Conservation (phyloP, 371 early-diverging fungal species). For the Mucor racemosus region DNA sequence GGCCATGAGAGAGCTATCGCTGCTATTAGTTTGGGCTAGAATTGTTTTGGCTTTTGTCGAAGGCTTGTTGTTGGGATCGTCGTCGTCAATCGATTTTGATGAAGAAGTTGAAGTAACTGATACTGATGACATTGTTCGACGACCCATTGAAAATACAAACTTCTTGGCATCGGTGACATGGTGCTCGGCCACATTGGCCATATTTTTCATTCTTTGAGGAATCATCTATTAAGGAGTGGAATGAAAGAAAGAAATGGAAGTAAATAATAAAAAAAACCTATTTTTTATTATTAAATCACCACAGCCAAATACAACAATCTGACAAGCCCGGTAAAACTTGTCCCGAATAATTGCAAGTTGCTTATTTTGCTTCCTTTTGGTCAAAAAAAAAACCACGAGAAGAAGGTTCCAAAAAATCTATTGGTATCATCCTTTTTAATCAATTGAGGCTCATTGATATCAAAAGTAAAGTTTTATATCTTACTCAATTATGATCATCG, state of each 20-base stretch:
- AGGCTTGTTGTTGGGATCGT: not conserved
- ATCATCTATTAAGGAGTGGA: conserved; percentile 9
- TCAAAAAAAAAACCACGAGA: no score
- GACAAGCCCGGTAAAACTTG: not conserved
- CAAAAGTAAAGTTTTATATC: no score
- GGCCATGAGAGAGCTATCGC: conserved; percentile 16
- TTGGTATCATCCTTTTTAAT: no score
- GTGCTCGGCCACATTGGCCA: conserved; percentile 14
- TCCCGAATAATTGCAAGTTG: not conserved
- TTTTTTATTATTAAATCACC: not conserved
- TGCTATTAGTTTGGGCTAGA: not conserved
- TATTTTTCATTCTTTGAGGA: conserved; percentile 13
- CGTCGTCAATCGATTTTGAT: not conserved
- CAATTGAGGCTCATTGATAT: no score
- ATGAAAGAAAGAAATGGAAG: conserved; percentile 2
- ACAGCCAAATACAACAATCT: not conserved
- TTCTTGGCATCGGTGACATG: conserved; percentile 4
- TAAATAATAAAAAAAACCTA: not conserved
- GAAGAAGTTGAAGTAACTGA: not conserved
- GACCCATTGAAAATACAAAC: conserved; percentile 9
- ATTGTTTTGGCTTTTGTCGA: not conserved
- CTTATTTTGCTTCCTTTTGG: not conserved
- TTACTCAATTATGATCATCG: no score
- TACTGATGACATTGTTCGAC: not conserved
- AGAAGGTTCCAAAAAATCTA: no score